These are phyloP conservation scores for Uromyces viciae-fabae DNA, from an alignment of 1,284 basidiomycete genomes.

Conservation along the genomic window DNA sequence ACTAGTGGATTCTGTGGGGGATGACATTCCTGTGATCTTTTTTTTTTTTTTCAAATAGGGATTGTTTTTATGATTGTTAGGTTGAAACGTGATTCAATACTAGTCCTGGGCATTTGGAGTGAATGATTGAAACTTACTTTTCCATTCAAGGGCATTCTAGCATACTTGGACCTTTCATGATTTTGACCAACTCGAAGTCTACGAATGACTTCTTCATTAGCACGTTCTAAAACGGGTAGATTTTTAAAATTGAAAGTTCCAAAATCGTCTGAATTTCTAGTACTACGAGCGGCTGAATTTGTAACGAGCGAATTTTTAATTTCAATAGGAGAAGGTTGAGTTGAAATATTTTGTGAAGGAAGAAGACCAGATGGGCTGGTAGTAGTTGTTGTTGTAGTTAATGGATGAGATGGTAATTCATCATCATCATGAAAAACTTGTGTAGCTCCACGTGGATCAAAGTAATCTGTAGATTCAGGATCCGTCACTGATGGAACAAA, in stretches of 20 bases:
- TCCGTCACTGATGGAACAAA: slow-evolving; percentile 95
- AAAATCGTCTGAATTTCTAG: slow-evolving; percentile 72
- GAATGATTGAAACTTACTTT: slow-evolving; percentile 9
- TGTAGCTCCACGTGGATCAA: slow-evolving; percentile 87
- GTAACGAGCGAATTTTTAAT: slow-evolving; percentile 26
- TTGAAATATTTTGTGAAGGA: neutral
- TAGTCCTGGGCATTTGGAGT: too few relatives aligned
- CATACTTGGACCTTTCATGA: slow-evolving; percentile 18
- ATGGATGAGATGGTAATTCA: slow-evolving; percentile 59
- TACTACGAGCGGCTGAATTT: slow-evolving; percentile 49
- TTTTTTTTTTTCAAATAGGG: neutral
- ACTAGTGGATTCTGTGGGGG: slow-evolving; percentile 30
- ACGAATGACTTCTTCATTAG: slow-evolving; percentile 96
- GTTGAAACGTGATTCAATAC: too few relatives aligned
- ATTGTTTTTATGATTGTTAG: too few relatives aligned
- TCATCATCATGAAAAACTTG: slow-evolving; percentile 85
- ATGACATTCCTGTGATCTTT: slow-evolving; percentile 18
- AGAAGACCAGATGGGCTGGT: neutral
- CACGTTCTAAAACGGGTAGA: slow-evolving; percentile 89
- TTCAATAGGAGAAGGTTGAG: neutral
- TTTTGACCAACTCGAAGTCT: slow-evolving; percentile 65
- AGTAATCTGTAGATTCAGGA: slow-evolving; percentile 98
- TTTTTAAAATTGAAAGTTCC: slow-evolving; percentile 99
- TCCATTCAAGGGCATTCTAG: slow-evolving; percentile 26
- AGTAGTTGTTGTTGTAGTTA: slow-evolving; percentile 47